These are phyloP conservation scores for Mortierella claussenii DNA, from an alignment of 192 early-diverging fungal species.

Conservation along the genomic window DNA sequence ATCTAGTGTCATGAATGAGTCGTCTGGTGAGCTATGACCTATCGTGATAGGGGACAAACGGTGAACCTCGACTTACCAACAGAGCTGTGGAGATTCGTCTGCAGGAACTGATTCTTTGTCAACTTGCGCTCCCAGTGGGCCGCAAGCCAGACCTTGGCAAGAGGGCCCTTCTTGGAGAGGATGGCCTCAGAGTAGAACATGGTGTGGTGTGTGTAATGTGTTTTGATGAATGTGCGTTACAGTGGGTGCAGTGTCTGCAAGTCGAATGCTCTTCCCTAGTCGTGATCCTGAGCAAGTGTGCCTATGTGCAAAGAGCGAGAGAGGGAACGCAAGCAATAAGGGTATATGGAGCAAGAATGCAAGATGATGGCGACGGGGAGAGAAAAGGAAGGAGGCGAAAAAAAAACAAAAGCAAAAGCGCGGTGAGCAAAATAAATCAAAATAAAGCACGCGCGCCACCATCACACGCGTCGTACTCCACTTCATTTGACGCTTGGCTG, in stretches of 20 bases:
- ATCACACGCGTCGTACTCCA: no score
- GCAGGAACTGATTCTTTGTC: conserved; percentile 92
- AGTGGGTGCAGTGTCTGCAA: no score
- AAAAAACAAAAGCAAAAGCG: background rate
- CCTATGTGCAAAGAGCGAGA: no score
- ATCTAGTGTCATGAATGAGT: conserved; percentile 64
- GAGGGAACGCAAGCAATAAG: background rate
- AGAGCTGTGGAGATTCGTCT: conserved; percentile 90
- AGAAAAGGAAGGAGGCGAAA: background rate
- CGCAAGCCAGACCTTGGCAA: conserved; percentile 98
- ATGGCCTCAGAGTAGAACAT: conserved; percentile 88
- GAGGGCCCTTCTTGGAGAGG: conserved; percentile 84
- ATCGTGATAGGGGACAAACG: no score
- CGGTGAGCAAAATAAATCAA: no score
- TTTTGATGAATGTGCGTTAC: no score
- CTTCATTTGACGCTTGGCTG: no score
- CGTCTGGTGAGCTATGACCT: no score
- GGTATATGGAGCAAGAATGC: background rate
- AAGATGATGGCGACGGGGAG: background rate
- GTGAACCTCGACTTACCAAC: conserved; percentile 75
- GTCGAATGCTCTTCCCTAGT: no score
- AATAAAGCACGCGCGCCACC: no score
- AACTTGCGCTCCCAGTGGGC: conserved; percentile 98
- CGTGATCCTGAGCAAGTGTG: no score
- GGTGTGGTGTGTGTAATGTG: no score